Percentiles rank a stretch among this genome's conserved stretches.
These are phyloP conservation scores for Xenosphaeropsis pyriputrescens DNA, from an alignment of 2,329 filamentous ascomycete genomes.

Conservation along the genomic window DNA sequence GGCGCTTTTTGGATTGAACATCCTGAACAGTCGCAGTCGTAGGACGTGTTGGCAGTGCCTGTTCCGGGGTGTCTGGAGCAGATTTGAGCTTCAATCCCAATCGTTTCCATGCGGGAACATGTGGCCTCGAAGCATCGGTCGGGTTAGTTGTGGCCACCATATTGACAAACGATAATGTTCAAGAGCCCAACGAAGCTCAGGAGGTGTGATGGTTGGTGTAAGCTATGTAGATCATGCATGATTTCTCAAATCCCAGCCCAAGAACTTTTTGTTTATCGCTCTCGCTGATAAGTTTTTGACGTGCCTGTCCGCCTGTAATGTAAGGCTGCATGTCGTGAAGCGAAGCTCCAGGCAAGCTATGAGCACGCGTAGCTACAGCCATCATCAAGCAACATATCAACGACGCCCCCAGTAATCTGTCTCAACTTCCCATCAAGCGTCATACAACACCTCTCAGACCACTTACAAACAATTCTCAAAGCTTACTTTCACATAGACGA, in stretches of 20 bases:
- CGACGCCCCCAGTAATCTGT: no score
- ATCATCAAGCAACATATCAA: no score
- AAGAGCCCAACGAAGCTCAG: conserved; percentile 2
- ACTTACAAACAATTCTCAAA: no score
- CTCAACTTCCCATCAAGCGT: no score
- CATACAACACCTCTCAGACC: no score
- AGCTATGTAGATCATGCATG: conserved; percentile 1
- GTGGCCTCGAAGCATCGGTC: conserved; percentile 3
- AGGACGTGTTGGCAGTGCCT: conserved; percentile 5
- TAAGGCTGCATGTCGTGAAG: no score
- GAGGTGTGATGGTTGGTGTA: conserved; percentile 1
- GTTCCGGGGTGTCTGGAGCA: conserved; percentile 20
- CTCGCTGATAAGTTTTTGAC: no score
- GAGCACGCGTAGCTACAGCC: no score
- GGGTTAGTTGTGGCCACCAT: background rate
- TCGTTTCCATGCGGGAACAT: conserved; percentile 42
- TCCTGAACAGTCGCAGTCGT: background rate
- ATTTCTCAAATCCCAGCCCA: conserved; percentile 1
- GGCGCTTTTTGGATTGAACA: conserved; percentile 8
- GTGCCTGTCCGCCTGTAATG: no score
- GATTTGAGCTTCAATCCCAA: conserved; percentile 44
- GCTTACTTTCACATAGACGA: no score
- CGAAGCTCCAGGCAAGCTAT: conserved; percentile 1
- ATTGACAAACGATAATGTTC: conserved; percentile 1
- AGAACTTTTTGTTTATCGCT: no score